Evolutionary conservation across 805 yeast species (phyloP), one percentile per base, ranked within the genome.

Genomic region (Sugiyamaella boreocaroliniensis): DNA sequence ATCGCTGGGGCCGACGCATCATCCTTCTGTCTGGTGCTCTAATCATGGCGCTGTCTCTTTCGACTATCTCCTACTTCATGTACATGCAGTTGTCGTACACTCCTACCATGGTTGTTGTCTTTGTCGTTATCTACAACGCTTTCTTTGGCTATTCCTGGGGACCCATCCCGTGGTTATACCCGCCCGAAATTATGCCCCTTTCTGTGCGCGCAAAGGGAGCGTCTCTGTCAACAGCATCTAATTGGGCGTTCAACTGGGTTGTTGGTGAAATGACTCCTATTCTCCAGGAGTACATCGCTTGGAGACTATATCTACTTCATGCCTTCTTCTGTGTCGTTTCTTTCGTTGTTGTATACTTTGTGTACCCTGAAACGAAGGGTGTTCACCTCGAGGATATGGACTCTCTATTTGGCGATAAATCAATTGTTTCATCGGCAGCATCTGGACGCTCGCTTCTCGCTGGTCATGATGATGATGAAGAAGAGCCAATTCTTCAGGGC

Each of bases 251-350:
- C 73, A 89, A 89, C 70, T 90, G 89, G 74, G 71, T 90, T 37
- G 97, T 89, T 26, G 97, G 97, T 11, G 93, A 87, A 68, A 79
- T 86, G 80, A 87, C 96, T 0, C 97, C 97, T 1, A 79, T 89
- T 22, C 75, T 89, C 53, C 83, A 89, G 63, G 95, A 85, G 60
- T 51, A 70, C 6, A 86, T 89, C 61, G 75, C 78, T 29, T 90
- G 96, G 95, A 75, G 82, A 54, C 75, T 93, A 50, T 89, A 90
- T 67, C 69, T 90, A 58, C 77, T 89, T 51, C 97, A 92, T 55
- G 92, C 93, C 1, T 67, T 77, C 22, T 85, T 88, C 29, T 89
- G 96, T 69, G 71, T 82, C 45, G 66, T 83, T 43, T 86, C 96
- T 2, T 82, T 86, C 55, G 66, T 85, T 40, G 81, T 84, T 19